These are phyloP conservation scores for Teratosphaeria destructans DNA, from an alignment of 2,329 filamentous ascomycete genomes.

Conservation along the genomic window DNA sequence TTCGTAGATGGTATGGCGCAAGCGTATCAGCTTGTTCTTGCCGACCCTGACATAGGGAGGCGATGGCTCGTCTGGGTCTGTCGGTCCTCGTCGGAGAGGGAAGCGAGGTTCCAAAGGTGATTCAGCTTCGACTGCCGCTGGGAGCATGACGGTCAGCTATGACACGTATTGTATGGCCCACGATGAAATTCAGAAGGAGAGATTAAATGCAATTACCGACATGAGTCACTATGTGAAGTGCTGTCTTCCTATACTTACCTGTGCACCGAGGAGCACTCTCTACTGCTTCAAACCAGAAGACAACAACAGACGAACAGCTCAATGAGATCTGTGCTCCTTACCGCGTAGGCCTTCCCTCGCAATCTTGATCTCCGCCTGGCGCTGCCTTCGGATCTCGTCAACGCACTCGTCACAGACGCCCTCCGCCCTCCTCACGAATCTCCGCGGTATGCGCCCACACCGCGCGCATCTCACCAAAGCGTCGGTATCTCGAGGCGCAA, in stretches of 20 bases:
- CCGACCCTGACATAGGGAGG: neutral
- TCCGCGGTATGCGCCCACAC: neutral
- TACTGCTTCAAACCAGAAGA: neutral
- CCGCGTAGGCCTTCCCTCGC: neutral
- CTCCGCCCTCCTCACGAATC: neutral
- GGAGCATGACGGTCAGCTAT: neutral
- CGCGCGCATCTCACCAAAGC: neutral
- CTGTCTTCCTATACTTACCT: neutral
- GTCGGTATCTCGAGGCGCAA: neutral
- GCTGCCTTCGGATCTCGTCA: neutral
- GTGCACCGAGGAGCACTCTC: neutral
- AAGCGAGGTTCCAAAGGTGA: neutral
- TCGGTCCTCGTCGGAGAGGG: neutral
- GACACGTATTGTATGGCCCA: neutral
- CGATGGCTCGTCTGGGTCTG: neutral
- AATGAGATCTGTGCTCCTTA: neutral
- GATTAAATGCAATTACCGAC: neutral
- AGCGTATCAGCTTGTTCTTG: slow-evolving; percentile 3
- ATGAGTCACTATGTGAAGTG: neutral
- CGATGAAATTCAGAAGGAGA: neutral
- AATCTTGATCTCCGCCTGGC: neutral
- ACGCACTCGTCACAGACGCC: neutral
- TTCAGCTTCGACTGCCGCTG: neutral
- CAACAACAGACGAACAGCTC: neutral
- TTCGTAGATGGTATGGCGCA: slow-evolving; percentile 17